Evolutionary conservation across 176 grass and related monocot genomes (phyloP).

Genomic region (Canna indica): DNA sequence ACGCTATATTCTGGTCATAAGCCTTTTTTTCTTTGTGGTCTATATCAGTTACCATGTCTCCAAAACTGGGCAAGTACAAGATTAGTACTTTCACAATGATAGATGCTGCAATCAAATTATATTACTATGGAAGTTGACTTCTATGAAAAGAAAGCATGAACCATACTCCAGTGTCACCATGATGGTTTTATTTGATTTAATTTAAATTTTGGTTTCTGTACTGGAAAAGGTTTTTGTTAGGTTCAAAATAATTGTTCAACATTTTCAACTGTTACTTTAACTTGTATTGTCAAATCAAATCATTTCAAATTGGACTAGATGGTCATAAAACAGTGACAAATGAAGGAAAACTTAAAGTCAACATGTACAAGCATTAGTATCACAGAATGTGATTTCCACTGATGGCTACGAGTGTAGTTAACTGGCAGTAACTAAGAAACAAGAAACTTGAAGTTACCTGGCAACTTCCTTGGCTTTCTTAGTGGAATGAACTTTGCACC

Average conservation of each 20-base stretch:
- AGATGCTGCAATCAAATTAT: no score
- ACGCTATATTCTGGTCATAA: no score
- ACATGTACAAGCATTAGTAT: not conserved
- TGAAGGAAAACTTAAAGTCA: not conserved
- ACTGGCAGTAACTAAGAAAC: not conserved
- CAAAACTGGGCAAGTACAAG: no score
- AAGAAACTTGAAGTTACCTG: slow-evolving; percentile 24
- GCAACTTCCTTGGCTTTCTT: slow-evolving; percentile 52
- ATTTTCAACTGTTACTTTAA: not conserved
- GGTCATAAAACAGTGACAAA: not conserved
- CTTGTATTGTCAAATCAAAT: not conserved
- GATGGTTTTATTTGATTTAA: no score
- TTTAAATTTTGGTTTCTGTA: no score
- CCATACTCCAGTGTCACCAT: no score
- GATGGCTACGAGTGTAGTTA: not conserved
- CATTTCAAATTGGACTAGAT: not conserved
- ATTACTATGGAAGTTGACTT: no score
- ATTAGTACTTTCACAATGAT: no score
- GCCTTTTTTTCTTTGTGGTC: no score
- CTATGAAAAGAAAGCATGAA: no score
- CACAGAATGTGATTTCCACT: not conserved
- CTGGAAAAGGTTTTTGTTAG: no score
- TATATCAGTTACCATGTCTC: no score
- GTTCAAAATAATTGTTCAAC: not conserved
- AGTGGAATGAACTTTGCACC: slow-evolving; percentile 59